phyloP scores from a whole-genome alignment of 2,329 filamentous ascomycete genomes.

The Sphaerostilbella broomeana region DNA sequence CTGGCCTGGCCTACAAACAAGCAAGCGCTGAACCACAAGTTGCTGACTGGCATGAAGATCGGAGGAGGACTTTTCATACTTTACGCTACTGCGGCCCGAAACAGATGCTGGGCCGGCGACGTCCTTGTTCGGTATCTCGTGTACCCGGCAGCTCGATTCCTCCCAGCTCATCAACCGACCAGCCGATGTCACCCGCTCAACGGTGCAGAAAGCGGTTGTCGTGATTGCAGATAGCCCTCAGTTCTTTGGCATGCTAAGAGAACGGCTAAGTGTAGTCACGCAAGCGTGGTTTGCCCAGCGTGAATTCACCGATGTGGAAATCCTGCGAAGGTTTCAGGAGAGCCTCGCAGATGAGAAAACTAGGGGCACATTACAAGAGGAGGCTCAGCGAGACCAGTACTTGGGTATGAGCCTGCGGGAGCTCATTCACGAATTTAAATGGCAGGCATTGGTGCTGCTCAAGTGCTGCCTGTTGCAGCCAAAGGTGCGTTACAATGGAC shows the following conservation, averaged over 20 bases:
- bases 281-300: slow-evolving; percentile 93
- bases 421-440: slow-evolving; percentile 88
- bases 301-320: slow-evolving; percentile 87
- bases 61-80: slow-evolving; percentile 97
- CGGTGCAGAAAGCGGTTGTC: slow-evolving; percentile 96
- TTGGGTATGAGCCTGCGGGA: slow-evolving; percentile 84
- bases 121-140: slow-evolving; percentile 92
- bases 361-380: slow-evolving; percentile 51
- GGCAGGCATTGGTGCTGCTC: slow-evolving; percentile 87
- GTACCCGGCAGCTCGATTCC: slow-evolving; percentile 84
- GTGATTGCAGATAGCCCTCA: slow-evolving; percentile 89
- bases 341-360: slow-evolving; percentile 65
- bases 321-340: slow-evolving; percentile 84
- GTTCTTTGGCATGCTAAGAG: slow-evolving; percentile 81
- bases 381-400: slow-evolving; percentile 76
- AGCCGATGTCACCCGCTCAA: slow-evolving; percentile 89
- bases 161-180: slow-evolving; percentile 70
- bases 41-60: slow-evolving; percentile 45
- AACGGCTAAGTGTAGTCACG: slow-evolving; percentile 84
- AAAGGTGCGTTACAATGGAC: slow-evolving; percentile 55
- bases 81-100: slow-evolving; percentile 71
- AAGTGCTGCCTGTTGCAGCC: slow-evolving; percentile 92
- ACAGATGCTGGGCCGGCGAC: slow-evolving; percentile 53
- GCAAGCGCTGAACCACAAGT: background rate
- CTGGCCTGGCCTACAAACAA: background rate